These are phyloP conservation scores for Aspergillus flavus DNA, from an alignment of 2,329 filamentous ascomycete genomes.

Conservation along the genomic window DNA sequence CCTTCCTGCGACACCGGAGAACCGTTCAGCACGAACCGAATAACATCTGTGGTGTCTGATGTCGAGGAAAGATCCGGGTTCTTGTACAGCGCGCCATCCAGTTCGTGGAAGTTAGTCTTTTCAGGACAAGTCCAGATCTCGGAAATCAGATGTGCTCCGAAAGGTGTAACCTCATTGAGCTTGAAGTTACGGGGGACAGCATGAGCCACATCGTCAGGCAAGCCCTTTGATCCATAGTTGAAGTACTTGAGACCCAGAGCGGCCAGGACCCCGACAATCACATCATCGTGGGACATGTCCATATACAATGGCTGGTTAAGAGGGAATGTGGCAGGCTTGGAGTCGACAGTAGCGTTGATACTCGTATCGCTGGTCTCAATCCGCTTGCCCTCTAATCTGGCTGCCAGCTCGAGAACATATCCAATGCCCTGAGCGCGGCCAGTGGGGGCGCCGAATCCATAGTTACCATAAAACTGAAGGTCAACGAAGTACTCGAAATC, in stretches of 20 bases:
- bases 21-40: conserved; percentile 36
- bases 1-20: conserved; percentile 32
- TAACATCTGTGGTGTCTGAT: conserved; percentile 24
- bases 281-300: conserved; percentile 58
- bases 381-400: conserved; percentile 51
- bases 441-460: conserved; percentile 51
- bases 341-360: conserved; percentile 54
- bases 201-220: conserved; percentile 31
- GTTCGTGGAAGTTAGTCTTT: conserved; percentile 31
- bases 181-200: conserved; percentile 53
- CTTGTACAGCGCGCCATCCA: conserved; percentile 39
- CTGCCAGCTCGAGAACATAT: conserved; percentile 55
- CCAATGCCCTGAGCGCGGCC: conserved; percentile 57
- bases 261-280: conserved; percentile 53
- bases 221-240: conserved; percentile 30
- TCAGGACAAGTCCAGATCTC: conserved; percentile 57
- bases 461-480: conserved; percentile 52
- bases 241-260: conserved; percentile 60
- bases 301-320: conserved; percentile 54
- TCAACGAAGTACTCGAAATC: conserved; percentile 58
- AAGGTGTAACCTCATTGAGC: conserved; percentile 56
- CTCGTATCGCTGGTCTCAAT: conserved; percentile 53
- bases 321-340: conserved; percentile 51
- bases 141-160: conserved; percentile 57
- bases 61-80: conserved; percentile 28